Evolutionary conservation across 148 eudicot species (phyloP).

Genomic region (Heliamphora exappendiculata): DNA sequence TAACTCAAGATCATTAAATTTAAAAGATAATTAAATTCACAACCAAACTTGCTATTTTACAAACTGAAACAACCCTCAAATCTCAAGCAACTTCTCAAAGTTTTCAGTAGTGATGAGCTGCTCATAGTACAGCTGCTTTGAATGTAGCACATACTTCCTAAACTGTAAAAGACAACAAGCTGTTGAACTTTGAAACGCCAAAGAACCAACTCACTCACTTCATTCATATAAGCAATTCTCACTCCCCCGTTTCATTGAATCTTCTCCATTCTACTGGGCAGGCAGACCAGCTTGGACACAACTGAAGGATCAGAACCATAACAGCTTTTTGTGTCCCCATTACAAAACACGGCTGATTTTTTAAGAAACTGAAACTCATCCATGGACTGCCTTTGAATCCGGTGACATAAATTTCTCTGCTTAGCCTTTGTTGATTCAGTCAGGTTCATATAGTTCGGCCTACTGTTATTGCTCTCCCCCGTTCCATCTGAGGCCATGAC

Average conservation of each 20-base stretch:
- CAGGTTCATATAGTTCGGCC: slow-evolving; percentile 78
- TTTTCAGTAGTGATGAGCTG: slow-evolving; percentile 14
- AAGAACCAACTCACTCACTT: slow-evolving; percentile 5
- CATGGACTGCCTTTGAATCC: slow-evolving; percentile 67
- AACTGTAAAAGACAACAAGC: slow-evolving; percentile 41
- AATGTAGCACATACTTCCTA: not conserved
- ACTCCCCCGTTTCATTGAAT: slow-evolving; percentile 22
- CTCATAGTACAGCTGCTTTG: not conserved
- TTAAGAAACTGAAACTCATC: slow-evolving; percentile 82
- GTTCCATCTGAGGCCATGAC: slow-evolving; percentile 28
- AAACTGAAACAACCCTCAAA: not conserved
- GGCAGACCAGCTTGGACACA: slow-evolving; percentile 42
- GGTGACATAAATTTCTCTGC: slow-evolving; percentile 38
- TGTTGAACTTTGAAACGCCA: slow-evolving; percentile 33
- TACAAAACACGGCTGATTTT: slow-evolving; percentile 32
- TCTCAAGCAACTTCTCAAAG: not conserved
- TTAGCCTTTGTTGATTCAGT: slow-evolving; percentile 85
- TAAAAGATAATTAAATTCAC: not conserved
- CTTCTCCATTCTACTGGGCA: slow-evolving; percentile 41
- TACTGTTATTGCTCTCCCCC: slow-evolving; percentile 40
- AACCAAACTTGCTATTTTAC: slow-evolving; percentile 20
- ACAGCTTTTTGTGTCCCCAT: slow-evolving; percentile 47
- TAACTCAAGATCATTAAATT: not conserved
- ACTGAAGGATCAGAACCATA: slow-evolving; percentile 33
- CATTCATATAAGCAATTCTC: slow-evolving; percentile 22